Evolutionary conservation across 2,329 filamentous ascomycete genomes (phyloP).

Genomic region (Beauveria sp.): DNA sequence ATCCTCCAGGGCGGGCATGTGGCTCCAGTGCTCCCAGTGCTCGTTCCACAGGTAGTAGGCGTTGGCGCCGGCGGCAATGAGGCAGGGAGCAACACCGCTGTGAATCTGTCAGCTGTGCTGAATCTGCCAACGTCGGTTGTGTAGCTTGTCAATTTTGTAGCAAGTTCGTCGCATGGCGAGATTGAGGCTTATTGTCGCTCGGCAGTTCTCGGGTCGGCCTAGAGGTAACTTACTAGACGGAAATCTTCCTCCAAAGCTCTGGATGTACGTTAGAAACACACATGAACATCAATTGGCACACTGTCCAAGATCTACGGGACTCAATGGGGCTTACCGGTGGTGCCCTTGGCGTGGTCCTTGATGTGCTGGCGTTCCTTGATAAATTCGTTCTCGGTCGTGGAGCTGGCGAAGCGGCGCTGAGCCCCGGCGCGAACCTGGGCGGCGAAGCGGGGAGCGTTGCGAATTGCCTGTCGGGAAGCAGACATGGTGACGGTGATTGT

Average conservation of each 20-base stretch:
- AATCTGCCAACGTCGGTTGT: neutral
- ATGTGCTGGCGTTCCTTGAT: slow-evolving; percentile 85
- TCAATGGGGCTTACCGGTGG: slow-evolving; percentile 59
- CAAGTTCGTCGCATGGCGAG: slow-evolving; percentile 20
- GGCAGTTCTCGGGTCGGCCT: neutral
- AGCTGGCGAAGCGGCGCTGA: slow-evolving; percentile 67
- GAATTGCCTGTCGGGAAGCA: slow-evolving; percentile 53
- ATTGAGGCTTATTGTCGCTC: slow-evolving; percentile 3
- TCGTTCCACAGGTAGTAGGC: slow-evolving; percentile 88
- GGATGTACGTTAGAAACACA: slow-evolving; percentile 26
- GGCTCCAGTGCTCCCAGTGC: slow-evolving; percentile 93
- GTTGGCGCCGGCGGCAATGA: slow-evolving; percentile 68
- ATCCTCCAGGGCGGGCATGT: slow-evolving; percentile 83
- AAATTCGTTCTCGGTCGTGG: slow-evolving; percentile 81
- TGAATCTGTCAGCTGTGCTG: slow-evolving; percentile 18
- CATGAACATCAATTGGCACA: slow-evolving; percentile 15
- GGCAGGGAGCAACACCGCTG: slow-evolving; percentile 67
- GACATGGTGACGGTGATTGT: slow-evolving; percentile 45
- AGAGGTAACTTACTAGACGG: slow-evolving; percentile 70
- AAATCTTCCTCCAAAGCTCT: slow-evolving; percentile 96
- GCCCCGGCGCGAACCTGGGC: slow-evolving; percentile 51
- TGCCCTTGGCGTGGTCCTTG: slow-evolving; percentile 80
- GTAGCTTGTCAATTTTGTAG: neutral
- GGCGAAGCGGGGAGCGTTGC: slow-evolving; percentile 54
- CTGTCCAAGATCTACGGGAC: neutral